These are phyloP conservation scores for Phlyctochytrium planicorne DNA, from an alignment of 192 early-diverging fungal species.

Conservation along the genomic window DNA sequence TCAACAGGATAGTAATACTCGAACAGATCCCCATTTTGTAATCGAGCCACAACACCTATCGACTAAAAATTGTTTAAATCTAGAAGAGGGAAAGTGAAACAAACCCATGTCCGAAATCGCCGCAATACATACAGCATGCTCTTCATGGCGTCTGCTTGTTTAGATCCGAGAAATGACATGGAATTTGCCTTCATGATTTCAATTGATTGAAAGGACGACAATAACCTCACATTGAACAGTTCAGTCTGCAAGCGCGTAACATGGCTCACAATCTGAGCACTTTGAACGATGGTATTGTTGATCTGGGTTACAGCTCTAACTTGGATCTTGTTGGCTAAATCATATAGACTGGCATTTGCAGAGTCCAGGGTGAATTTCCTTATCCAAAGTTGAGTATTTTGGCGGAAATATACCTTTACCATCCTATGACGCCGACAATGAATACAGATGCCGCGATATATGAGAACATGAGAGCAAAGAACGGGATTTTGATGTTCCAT, in stretches of 20 bases:
- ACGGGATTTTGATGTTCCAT: conserved; percentile 5
- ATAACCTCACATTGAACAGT: background rate
- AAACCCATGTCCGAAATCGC: background rate
- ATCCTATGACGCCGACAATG: background rate
- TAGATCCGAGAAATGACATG: background rate
- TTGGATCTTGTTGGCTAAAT: background rate
- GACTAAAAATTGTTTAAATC: too few relatives aligned
- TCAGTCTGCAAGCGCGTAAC: background rate
- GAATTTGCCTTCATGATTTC: background rate
- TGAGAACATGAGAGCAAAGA: background rate
- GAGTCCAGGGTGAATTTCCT: background rate
- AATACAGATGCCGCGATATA: conserved; percentile 5
- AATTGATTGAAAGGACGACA: background rate
- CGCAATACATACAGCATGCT: background rate
- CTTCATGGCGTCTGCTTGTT: background rate
- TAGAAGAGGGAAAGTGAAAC: too few relatives aligned
- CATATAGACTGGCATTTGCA: background rate
- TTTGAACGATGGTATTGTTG: background rate
- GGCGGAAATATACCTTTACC: too few relatives aligned
- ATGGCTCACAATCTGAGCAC: background rate
- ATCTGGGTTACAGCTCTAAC: background rate
- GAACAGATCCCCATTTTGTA: too few relatives aligned
- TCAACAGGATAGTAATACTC: too few relatives aligned
- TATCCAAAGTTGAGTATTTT: background rate
- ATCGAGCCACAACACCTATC: too few relatives aligned